Base-by-base conservation (phyloP, 352 stramenopile species). In the Globisporangium cylindrosporum region DNA sequence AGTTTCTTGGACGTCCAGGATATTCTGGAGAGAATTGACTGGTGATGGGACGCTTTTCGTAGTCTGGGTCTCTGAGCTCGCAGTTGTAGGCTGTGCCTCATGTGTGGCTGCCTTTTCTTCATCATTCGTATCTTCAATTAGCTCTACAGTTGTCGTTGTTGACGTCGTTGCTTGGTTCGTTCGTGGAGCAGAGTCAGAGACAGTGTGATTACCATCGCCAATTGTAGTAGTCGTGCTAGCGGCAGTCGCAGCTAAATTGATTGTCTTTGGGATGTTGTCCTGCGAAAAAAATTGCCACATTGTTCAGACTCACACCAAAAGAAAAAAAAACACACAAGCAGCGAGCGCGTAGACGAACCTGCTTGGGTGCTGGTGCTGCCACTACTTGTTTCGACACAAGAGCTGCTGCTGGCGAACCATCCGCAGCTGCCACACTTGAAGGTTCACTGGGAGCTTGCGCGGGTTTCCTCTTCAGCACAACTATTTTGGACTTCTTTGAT, bases 401-500 rank as follows among this genome's bases (percentile, higher is more conserved):
- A 60, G 2, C n/a, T 32, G 49, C 9, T 57, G 25, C 24, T 36
- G 53, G 25, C 1, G 53, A n/a, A 10, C 7, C 5, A 10, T 10
- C 20, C n/a, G 9, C 34, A 32, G 20, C 56, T 49, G n/a, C 10
- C n/a, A 15, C 56, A 49, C 18, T 24, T 20, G 56, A 12, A 20
- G 24, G 1, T 62, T 29, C 56, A 49, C 32, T 62, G 10, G 56
- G 43, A 22, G 32, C 32, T n/a, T 22, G 34, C 8, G n/a, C 20
- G 20, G n/a, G 8, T 49, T 38, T 62, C n/a, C 56, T 62, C 3
- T 62, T 62, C 6, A 62, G n/a, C 9, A 62, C 56, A 7, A 49
- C n/a, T n/a, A 62, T 49, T 38, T 62, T 62, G 1, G 32, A 34
- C 32, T 62, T 62, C n/a, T 62, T 62, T 7, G 32, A n/a, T n/a